phyloP scores from a whole-genome alignment of 148 eudicot genomes.

The Simmondsia chinensis region DNA sequence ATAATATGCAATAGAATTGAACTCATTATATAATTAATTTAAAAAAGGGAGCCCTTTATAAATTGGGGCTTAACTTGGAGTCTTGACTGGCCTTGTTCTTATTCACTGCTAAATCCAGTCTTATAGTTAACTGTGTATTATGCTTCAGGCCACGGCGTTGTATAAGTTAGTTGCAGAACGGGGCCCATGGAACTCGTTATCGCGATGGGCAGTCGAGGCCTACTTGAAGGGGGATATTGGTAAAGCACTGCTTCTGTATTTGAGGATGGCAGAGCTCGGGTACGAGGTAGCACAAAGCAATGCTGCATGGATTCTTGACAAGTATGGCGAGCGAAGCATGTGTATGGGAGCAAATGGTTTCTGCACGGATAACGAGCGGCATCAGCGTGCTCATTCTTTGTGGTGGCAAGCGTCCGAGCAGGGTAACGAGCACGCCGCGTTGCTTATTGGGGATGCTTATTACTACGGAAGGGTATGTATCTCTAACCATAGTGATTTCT shows the following conservation, averaged over 20 bases:
- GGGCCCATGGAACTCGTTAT: constrained; percentile 96
- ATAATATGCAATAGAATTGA: no score
- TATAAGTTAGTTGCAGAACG: constrained; percentile 97
- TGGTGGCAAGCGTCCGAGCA: constrained; percentile 99
- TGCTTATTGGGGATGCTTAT: constrained; percentile 97
- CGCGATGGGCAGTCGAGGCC: constrained; percentile 92
- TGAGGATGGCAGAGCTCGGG: constrained; percentile 96
- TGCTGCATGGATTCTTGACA: constrained; percentile 99
- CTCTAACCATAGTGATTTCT: constrained; percentile 7
- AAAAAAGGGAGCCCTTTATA: no score
- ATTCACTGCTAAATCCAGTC: not conserved
- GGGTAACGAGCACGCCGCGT: constrained; percentile 98
- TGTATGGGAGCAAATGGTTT: constrained; percentile 90
- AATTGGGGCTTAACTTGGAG: no score
- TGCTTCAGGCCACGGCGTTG: constrained; percentile 68
- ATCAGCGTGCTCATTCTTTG: constrained; percentile 74
- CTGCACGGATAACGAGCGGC: constrained; percentile 77
- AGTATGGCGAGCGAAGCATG: constrained; percentile 68
- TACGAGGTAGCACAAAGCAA: constrained; percentile 99
- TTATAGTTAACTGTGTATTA: constrained; percentile 2
- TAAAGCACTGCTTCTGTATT: constrained; percentile 69
- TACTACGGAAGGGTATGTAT: constrained; percentile 82
- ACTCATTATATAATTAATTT: no score
- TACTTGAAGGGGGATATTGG: constrained; percentile 94
- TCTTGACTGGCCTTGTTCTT: no score